phyloP scores from a whole-genome alignment of 495 filamentous ascomycete genomes.

The Parmelia sp. region DNA sequence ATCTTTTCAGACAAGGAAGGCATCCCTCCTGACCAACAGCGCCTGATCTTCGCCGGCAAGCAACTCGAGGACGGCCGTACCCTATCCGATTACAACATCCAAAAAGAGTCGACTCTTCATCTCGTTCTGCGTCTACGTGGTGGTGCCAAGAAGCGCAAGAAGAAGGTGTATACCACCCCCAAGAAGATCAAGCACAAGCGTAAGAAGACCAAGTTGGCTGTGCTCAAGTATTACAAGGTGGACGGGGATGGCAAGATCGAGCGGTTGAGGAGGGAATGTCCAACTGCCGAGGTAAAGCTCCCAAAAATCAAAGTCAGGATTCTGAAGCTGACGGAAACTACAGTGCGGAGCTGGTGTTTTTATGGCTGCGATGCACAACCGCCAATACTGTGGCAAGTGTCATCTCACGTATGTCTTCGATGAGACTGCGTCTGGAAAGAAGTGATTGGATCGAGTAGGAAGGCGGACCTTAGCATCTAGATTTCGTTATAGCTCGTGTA shows the following conservation, averaged over 20 bases:
- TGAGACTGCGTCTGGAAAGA: constrained; percentile 18
- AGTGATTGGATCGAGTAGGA: background rate
- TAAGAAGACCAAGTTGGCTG: constrained; percentile 99
- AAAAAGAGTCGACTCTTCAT: constrained; percentile 99
- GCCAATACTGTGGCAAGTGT: constrained; percentile 98
- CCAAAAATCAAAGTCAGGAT: constrained; percentile 17
- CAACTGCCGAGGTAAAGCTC: constrained; percentile 69
- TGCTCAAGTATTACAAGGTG: constrained; percentile 99
- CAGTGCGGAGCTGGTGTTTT: constrained; percentile 99
- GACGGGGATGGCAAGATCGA: constrained; percentile 99
- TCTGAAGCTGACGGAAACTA: constrained; percentile 29
- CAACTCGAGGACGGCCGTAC: constrained; percentile 99
- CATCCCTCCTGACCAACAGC: constrained; percentile 99
- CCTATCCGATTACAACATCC: constrained; percentile 99
- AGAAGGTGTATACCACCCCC: constrained; percentile 99
- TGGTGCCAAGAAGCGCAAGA: constrained; percentile 98
- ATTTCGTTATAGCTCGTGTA: background rate
- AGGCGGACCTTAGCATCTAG: background rate
- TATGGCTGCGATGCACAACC: constrained; percentile 99
- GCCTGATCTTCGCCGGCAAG: constrained; percentile 99
- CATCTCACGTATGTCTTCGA: constrained; percentile 99
- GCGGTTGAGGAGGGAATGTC: constrained; percentile 96
- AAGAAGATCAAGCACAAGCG: constrained; percentile 99
- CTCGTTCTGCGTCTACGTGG: constrained; percentile 97
- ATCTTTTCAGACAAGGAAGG: constrained; percentile 83